Conservation (phyloP, 345 rosid genomes). For the Moricandia moricandioides region DNA sequence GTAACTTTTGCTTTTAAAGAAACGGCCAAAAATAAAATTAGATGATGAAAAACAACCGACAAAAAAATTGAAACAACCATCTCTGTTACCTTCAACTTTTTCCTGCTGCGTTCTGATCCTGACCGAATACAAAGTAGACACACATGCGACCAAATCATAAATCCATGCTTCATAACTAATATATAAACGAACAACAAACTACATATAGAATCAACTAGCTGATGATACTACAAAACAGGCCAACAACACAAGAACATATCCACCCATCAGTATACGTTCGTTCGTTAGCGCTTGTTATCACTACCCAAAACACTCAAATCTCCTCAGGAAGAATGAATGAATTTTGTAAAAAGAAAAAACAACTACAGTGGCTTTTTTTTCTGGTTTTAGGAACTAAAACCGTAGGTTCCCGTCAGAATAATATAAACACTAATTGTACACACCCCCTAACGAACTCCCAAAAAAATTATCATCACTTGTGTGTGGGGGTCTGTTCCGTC, state of each 20-base stretch:
- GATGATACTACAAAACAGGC: background rate
- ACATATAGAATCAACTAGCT: background rate
- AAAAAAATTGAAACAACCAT: background rate
- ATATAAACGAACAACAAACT: background rate
- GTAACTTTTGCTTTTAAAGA: background rate
- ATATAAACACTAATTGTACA: conserved; percentile 37
- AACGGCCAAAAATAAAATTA: background rate
- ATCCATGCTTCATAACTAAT: background rate
- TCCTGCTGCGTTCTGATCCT: background rate
- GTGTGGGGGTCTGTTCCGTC: conserved; percentile 13
- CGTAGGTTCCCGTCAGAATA: conserved; percentile 22
- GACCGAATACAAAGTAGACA: background rate
- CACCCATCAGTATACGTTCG: background rate
- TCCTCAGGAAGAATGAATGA: conserved; percentile 31
- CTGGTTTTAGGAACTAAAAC: background rate
- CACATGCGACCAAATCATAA: background rate
- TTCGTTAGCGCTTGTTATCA: conserved; percentile 4
- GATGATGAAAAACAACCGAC: background rate
- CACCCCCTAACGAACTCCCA: conserved; percentile 17
- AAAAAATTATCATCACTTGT: conserved; percentile 14
- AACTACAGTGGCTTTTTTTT: background rate
- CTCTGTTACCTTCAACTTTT: too few species aligned
- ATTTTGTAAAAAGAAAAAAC: background rate
- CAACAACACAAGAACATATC: conserved; percentile 1
- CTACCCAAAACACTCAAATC: conserved; percentile 2